Conservation (phyloP, 345 rosid genomes). For the Reutealis trisperma region DNA sequence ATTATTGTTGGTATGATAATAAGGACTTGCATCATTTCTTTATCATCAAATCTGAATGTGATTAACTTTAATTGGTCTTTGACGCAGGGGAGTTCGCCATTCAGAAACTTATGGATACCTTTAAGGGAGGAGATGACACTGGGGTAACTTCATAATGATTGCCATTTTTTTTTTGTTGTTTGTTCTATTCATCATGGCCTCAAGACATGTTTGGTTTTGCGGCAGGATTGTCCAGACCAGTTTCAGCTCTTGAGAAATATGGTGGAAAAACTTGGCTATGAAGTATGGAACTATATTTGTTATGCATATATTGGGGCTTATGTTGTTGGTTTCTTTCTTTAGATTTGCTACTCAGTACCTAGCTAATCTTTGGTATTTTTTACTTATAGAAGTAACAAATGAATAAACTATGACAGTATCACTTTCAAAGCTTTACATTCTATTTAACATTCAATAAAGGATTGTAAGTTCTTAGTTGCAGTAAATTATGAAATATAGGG, state of each 20-base stretch:
- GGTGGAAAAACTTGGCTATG: slow-evolving; percentile 61
- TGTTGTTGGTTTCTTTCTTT: neutral
- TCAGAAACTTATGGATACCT: slow-evolving; percentile 55
- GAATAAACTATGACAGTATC: neutral
- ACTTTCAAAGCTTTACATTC: neutral
- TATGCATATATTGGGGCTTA: neutral
- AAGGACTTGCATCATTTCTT: neutral
- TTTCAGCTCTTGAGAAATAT: slow-evolving; percentile 62
- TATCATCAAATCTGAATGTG: neutral
- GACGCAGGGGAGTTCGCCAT: slow-evolving; percentile 71
- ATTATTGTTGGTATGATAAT: slow-evolving; percentile 55
- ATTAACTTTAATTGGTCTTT: slow-evolving; percentile 21
- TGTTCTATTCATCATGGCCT: slow-evolving; percentile 5
- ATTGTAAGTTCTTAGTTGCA: neutral
- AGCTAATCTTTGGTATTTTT: neutral
- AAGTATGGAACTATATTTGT: slow-evolving; percentile 47
- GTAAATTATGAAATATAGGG: neutral
- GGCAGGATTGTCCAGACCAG: slow-evolving; percentile 74
- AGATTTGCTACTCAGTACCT: neutral
- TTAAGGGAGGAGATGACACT: slow-evolving; percentile 39
- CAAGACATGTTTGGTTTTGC: slow-evolving; percentile 3
- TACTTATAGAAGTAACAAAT: too few relatives aligned
- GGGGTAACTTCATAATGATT: slow-evolving; percentile 43
- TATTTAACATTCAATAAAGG: neutral
- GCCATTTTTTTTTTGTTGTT: neutral